Conservation (phyloP, 2,329 filamentous ascomycete genomes). For the Aspergillus sp. region DNA sequence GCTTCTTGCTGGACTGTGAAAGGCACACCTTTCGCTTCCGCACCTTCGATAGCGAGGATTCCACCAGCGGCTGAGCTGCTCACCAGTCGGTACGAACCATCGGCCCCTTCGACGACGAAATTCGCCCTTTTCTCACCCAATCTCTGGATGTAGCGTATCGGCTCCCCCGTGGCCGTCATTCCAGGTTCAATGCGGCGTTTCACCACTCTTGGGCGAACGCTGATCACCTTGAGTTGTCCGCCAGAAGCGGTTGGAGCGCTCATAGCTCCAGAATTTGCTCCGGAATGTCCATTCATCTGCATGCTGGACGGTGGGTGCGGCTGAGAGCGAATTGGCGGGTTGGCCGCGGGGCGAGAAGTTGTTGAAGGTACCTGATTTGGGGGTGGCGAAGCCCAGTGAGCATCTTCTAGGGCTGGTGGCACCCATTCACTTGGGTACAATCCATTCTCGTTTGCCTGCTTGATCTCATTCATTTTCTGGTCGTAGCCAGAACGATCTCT, state of each 20-base stretch:
- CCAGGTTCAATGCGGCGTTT: neutral
- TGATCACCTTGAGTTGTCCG: neutral
- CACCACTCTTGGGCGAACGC: neutral
- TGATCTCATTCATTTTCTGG: neutral
- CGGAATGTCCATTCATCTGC: neutral
- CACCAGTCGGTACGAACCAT: neutral
- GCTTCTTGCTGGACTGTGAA: neutral
- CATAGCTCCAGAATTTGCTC: neutral
- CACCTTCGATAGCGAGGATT: neutral
- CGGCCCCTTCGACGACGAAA: neutral
- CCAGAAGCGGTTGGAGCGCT: neutral
- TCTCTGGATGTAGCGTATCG: constrained; percentile 1
- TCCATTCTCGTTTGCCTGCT: neutral
- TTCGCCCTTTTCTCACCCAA: neutral
- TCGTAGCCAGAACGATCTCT: neutral
- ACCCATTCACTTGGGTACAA: neutral
- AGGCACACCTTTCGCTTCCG: neutral
- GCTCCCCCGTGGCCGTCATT: constrained; percentile 1
- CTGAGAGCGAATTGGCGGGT: neutral
- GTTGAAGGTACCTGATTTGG: neutral
- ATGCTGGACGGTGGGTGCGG: neutral
- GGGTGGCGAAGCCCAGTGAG: neutral
- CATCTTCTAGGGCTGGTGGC: neutral
- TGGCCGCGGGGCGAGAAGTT: neutral
- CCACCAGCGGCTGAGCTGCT: neutral